Conservation (phyloP, 1,139 yeast genomes). For the Candida neerlandica region DNA sequence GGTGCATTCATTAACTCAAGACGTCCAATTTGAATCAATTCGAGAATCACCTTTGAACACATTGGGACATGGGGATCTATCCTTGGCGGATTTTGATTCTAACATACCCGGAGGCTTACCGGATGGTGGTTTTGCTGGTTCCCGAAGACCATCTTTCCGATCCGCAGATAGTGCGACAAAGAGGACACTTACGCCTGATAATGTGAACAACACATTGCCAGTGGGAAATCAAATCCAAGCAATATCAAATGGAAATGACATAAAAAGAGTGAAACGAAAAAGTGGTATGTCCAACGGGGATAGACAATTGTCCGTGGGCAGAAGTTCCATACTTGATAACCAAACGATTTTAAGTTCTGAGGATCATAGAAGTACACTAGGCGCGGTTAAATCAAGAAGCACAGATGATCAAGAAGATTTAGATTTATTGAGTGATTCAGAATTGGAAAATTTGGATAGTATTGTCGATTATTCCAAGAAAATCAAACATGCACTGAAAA, state of each 20-base stretch:
- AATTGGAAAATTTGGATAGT: slow-evolving; percentile 19
- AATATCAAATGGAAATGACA: slow-evolving; percentile 12
- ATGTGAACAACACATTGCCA: slow-evolving; percentile 21
- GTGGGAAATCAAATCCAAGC: slow-evolving; percentile 12
- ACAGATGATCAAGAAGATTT: slow-evolving; percentile 9
- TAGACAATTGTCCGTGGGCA: slow-evolving; percentile 10
- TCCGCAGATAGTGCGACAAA: slow-evolving; percentile 21
- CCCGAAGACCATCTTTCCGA: slow-evolving; percentile 11
- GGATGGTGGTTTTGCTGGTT: neutral
- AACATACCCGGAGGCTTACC: slow-evolving; percentile 24
- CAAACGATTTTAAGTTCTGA: slow-evolving; percentile 4
- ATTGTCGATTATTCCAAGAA: slow-evolving; percentile 25
- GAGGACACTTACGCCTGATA: slow-evolving; percentile 24
- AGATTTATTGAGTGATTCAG: slow-evolving; percentile 13
- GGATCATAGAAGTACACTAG: slow-evolving; percentile 1
- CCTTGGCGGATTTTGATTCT: slow-evolving; percentile 55
- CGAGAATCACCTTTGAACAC: slow-evolving; percentile 60
- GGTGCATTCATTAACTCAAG: slow-evolving; percentile 11
- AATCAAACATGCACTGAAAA: slow-evolving; percentile 35
- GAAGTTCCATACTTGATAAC: slow-evolving; percentile 9
- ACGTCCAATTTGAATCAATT: slow-evolving; percentile 59
- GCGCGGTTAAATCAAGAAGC: slow-evolving; percentile 8
- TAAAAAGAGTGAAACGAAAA: slow-evolving; percentile 23
- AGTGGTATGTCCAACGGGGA: slow-evolving; percentile 17
- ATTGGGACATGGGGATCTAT: slow-evolving; percentile 71